Conservation (phyloP, 495 filamentous ascomycete genomes). For the Talaromyces ruber region DNA sequence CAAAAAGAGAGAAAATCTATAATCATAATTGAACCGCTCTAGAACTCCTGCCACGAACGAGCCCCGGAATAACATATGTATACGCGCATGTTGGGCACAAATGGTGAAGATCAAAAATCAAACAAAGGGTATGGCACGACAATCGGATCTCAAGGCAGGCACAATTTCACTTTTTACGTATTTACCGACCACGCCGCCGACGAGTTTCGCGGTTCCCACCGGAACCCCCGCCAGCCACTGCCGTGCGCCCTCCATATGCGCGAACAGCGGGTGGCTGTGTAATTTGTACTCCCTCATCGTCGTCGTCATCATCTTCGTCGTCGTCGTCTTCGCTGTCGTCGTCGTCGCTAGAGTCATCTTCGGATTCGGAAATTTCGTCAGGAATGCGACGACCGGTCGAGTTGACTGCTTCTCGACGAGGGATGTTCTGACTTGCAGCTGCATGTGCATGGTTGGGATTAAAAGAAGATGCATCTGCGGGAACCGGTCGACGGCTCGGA, state of each 20-base stretch:
- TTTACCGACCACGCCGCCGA: background rate
- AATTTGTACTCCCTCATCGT: conserved; percentile 23
- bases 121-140: background rate
- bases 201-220: background rate
- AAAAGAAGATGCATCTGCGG: conserved; percentile 12
- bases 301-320: conserved; percentile 13
- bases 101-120: background rate
- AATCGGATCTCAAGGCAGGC: background rate
- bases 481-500: conserved; percentile 12
- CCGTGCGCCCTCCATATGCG: background rate
- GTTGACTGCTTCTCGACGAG: background rate
- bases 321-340: conserved; percentile 11
- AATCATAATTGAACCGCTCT: background rate
- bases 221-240: background rate
- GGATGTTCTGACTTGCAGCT: conserved; percentile 8
- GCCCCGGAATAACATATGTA: background rate
- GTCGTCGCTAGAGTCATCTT: conserved; percentile 1
- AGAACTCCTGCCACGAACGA: background rate
- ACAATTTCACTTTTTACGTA: background rate
- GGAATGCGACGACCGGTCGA: background rate
- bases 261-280: background rate
- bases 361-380: background rate
- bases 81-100: background rate
- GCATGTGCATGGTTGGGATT: conserved; percentile 14
- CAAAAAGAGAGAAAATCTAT: background rate